Base-by-base conservation (phyloP, 2,329 filamentous ascomycete species). In the Alternaria panax region DNA sequence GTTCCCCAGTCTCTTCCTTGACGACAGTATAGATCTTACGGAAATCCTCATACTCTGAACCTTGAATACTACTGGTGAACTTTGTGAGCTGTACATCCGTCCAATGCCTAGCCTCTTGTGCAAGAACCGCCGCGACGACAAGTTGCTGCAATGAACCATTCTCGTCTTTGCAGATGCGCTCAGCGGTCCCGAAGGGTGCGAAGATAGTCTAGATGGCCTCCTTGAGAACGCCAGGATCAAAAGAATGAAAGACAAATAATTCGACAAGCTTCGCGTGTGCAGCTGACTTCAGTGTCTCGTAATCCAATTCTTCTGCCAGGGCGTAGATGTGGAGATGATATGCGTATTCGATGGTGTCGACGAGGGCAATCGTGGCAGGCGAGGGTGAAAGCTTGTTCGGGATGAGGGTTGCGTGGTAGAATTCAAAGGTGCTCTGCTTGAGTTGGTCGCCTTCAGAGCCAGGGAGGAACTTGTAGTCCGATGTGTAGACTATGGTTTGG, bases 321-420 rank as follows among this genome's bases (percentile, higher is more conserved):
- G 57, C 55, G 40, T 59, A 64, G 54, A 67, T 65, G 45, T 46
- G 57, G 28, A 65, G 24, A 27, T 62, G 62, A 34, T 62, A 60
- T 12, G 36, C 36, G 28, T 48, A 51, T 30, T 55, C 30, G 6
- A 36, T 55, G 28, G 59, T 46, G 41, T 40, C 58, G 12, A 24
- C 41, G 11, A 57, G 48, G n/a, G 54, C 41, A 18, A 32, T n/a
- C 8, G 32, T 57, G 24, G 54, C 48, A 22, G 54, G n/a, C 20
- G 41, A 28, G 1, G 57, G 38, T 5, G 47, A 22, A 11, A 40
- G 16, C 24, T 9, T 4, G 30, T 41, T 30, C 11, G 53, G 48
- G 27, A 57, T 14, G 11, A 57, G 50, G 6, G 51, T 36, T 9
- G 43, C 24, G 30, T 53, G 52, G 30, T 57, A 28, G 57, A 60